These are phyloP conservation scores for Skeletonema menzelii DNA, from an alignment of 108 stramenopile species.

Conservation along the genomic window DNA sequence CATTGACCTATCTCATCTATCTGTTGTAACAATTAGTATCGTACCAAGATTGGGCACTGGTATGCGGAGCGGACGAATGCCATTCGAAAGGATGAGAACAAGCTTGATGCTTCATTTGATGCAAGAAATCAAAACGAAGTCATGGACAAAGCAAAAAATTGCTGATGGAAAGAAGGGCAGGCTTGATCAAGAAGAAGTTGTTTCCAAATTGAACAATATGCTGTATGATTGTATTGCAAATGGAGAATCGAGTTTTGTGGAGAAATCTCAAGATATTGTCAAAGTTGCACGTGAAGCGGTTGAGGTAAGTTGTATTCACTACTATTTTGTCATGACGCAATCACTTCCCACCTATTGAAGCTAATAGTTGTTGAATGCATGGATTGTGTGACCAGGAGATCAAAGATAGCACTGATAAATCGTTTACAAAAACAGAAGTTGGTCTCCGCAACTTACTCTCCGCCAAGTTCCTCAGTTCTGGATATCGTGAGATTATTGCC, in stretches of 20 bases:
- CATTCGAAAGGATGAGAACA: slow-evolving; percentile 43
- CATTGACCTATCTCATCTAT: slow-evolving; percentile 34
- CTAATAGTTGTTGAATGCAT: not conserved
- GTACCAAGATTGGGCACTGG: slow-evolving; percentile 41
- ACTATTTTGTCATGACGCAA: not conserved
- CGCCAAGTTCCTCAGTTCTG: slow-evolving; percentile 34
- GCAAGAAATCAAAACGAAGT: slow-evolving; percentile 25
- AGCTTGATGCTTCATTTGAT: slow-evolving; percentile 51
- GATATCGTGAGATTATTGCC: slow-evolving; percentile 40
- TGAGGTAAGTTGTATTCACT: slow-evolving; percentile 26
- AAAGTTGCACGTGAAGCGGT: slow-evolving; percentile 33
- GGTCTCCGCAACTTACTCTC: slow-evolving; percentile 30
- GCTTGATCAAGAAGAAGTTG: slow-evolving; percentile 4
- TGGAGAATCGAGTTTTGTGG: slow-evolving; percentile 23
- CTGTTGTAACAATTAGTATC: slow-evolving; percentile 39
- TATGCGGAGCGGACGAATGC: slow-evolving; percentile 29
- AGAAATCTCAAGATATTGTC: slow-evolving; percentile 40
- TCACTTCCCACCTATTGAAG: not conserved
- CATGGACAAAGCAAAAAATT: slow-evolving; percentile 8
- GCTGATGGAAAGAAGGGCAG: slow-evolving; percentile 15
- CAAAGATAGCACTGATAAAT: slow-evolving; percentile 2
- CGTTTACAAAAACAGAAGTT: slow-evolving; percentile 16
- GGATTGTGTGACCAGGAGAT: not conserved
- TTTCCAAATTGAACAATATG: slow-evolving; percentile 22
- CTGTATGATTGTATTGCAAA: slow-evolving; percentile 31